Evolutionary conservation across 1,284 basidiomycete species (phyloP).

Genomic region (Singerocomus inundabilis): DNA sequence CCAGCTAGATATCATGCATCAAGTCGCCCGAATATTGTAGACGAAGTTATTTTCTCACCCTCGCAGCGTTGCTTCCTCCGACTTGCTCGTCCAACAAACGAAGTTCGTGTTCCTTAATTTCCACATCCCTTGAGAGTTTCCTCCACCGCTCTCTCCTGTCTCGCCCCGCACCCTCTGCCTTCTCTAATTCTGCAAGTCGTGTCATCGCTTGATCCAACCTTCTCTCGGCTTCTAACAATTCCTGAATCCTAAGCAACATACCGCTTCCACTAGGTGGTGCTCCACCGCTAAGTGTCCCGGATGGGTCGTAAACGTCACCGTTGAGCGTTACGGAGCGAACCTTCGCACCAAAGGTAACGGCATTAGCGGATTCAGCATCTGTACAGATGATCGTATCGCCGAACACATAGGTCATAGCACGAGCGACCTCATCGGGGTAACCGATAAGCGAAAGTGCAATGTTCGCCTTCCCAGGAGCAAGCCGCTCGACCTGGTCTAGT

Average conservation of each 20-base stretch:
- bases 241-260: constrained; percentile 83
- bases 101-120: constrained; percentile 89
- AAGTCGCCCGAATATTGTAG: neutral
- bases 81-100: constrained; percentile 83
- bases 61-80: constrained; percentile 84
- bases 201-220: constrained; percentile 54
- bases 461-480: constrained; percentile 84
- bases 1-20: constrained; percentile 52
- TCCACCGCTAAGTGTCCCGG: constrained; percentile 92
- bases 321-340: constrained; percentile 89
- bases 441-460: constrained; percentile 87
- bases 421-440: constrained; percentile 81
- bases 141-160: constrained; percentile 71
- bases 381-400: constrained; percentile 91
- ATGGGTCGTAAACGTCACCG: constrained; percentile 96
- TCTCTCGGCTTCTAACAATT: constrained; percentile 61
- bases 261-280: constrained; percentile 79
- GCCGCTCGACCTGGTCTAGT: constrained; percentile 69
- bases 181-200: constrained; percentile 56
- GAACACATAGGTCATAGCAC: constrained; percentile 94
- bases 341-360: constrained; percentile 78
- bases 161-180: constrained; percentile 54
- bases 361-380: constrained; percentile 86
- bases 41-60: constrained; percentile 49
- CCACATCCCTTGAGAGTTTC: constrained; percentile 67